phyloP scores from a whole-genome alignment of 306 rosid genomes.

The Cucurbita argyrosperma region DNA sequence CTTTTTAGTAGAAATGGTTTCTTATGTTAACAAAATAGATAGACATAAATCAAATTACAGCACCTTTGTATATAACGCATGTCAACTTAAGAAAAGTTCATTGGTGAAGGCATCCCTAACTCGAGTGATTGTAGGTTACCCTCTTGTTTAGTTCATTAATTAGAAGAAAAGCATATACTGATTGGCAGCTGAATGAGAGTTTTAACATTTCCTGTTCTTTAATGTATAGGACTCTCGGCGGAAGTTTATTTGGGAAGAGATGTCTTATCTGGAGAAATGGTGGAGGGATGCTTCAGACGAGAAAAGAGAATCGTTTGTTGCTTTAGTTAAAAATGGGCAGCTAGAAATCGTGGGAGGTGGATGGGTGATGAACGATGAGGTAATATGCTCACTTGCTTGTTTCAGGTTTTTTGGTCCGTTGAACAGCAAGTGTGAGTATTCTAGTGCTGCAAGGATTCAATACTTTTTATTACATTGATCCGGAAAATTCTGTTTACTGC shows the following conservation, averaged over 20 bases:
- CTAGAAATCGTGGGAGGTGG: conserved; percentile 99
- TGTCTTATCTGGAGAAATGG: conserved; percentile 98
- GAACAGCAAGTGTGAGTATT: not conserved
- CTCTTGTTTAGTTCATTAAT: not conserved
- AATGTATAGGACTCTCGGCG: conserved; percentile 61
- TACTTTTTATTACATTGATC: not conserved
- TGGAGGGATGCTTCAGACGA: conserved; percentile 76
- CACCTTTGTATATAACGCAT: not conserved
- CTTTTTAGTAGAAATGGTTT: not conserved
- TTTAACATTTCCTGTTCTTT: not conserved
- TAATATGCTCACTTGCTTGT: conserved; percentile 16
- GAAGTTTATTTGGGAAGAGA: conserved; percentile 98
- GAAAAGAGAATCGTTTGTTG: conserved; percentile 46
- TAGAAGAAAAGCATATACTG: not conserved
- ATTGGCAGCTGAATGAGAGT: not conserved
- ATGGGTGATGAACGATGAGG: conserved; percentile 99
- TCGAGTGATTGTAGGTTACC: not conserved
- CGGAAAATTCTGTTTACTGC: not conserved
- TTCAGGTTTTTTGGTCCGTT: not conserved
- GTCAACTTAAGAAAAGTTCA: not conserved
- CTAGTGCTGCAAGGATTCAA: not conserved
- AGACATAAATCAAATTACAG: not conserved
- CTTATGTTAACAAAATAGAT: not conserved
- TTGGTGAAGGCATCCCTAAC: not conserved
- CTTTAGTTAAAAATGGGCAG: conserved; percentile 76